Evolutionary conservation across 345 rosid species (phyloP).

Genomic region (Erysimum cheiranthoides): DNA sequence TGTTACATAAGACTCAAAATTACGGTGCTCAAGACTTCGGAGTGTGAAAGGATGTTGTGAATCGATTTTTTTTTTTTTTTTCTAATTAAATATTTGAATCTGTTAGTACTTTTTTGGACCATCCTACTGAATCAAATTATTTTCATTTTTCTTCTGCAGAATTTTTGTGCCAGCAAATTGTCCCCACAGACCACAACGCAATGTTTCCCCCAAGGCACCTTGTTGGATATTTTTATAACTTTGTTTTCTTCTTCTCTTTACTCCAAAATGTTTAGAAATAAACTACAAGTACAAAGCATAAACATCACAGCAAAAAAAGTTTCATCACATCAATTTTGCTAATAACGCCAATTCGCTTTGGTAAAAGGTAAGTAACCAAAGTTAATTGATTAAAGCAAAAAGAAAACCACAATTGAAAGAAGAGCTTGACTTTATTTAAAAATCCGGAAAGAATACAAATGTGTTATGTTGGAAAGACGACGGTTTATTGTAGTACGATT

Average conservation of each 20-base stretch:
- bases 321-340: not conserved
- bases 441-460: conserved; percentile 1
- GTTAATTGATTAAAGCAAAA: not conserved
- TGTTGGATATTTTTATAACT: conserved; percentile 15
- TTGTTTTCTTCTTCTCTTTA: conserved; percentile 5
- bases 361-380: not conserved
- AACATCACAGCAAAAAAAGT: conserved; percentile 1
- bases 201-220: conserved; percentile 38
- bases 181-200: conserved; percentile 41
- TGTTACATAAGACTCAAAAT: conserved; percentile 1
- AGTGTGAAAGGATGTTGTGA: conserved; percentile 7
- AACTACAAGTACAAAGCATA: not conserved
- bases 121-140: conserved; percentile 26
- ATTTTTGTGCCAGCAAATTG: conserved; percentile 33
- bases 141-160: conserved; percentile 21
- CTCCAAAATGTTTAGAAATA: not conserved
- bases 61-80: not conserved
- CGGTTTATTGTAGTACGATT: not conserved
- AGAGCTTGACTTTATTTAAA: not conserved
- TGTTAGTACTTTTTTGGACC: conserved; percentile 41
- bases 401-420: not conserved
- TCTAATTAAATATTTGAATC: not conserved
- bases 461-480: not conserved
- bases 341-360: not conserved
- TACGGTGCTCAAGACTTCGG: conserved; percentile 4